Evolutionary conservation across 306 rosid species (phyloP), one percentile per base, ranked within the genome.

Genomic region (Astragalus glycyphyllos): DNA sequence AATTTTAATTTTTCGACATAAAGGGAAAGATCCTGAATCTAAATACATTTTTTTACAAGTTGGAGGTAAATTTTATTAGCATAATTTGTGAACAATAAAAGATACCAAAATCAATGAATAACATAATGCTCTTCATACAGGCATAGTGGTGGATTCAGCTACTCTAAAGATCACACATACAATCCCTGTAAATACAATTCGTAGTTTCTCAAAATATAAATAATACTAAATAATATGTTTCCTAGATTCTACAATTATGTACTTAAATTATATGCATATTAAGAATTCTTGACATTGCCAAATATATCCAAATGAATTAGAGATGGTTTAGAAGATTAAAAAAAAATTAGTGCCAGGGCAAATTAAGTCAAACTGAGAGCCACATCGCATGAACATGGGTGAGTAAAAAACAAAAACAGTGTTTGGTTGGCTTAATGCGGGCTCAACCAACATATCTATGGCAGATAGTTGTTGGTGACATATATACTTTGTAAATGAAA

Each of bases 241-340:
- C 55, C 59, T 72, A 35, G 69, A 72, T 61, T 38, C 54, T 61
- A 49, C 70, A 56, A 35, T 59, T 59, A 23, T 58, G 15, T 4
- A 32, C 44, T 58, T 8, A 14, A 58, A 34, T 35, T 14, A 13
- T 37, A 37, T 37, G 46, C 47, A 59, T 35, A 15, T 37, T 10
- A 15, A 59, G 65, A 59, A 59, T 37, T 35, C 65, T 7, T 70
- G 40, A 47, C 6, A 46, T 4, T 41, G 37, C 34, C 11, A 41
- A 41, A 11, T 44, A 71, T 57, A 57, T 44, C 34, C 10, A 51
- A 57, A 14, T 35, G 17, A 41, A 62, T 6, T 50, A 41, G 11
- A 62, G 38, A 11, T 44, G 37, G 47, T 11, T 60, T 62, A 11
- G 53, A 42, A 62, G 11, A 42, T 23, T 15, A 13, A 41, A 41